These are phyloP conservation scores for Gaertneriomyces semiglobifer DNA, from an alignment of 192 early-diverging fungal genomes.

Conservation along the genomic window DNA sequence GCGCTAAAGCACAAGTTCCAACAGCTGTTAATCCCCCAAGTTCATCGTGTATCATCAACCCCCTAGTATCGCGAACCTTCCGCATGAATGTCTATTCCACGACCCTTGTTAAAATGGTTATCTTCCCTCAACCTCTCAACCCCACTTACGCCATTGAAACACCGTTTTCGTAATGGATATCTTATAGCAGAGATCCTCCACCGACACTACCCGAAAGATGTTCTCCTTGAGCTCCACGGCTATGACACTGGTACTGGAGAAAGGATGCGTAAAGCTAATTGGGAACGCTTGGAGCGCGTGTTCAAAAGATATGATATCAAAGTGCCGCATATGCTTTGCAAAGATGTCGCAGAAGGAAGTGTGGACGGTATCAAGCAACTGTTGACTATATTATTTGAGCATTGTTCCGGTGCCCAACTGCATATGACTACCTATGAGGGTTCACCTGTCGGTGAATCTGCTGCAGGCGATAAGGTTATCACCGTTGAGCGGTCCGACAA, in stretches of 20 bases:
- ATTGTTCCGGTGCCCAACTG: neutral
- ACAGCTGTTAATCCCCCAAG: no score
- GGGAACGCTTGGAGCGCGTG: slow-evolving; percentile 38
- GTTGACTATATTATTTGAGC: neutral
- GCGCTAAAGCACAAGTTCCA: no score
- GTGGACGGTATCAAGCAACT: neutral
- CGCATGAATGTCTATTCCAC: slow-evolving; percentile 5
- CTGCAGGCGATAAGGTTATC: no score
- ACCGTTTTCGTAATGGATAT: slow-evolving; percentile 45
- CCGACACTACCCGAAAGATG: slow-evolving; percentile 40
- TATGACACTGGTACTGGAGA: slow-evolving; percentile 48
- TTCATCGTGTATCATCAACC: no score
- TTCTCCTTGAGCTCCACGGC: slow-evolving; percentile 39
- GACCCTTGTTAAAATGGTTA: slow-evolving; percentile 50
- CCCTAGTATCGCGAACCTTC: no score
- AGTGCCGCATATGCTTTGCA: neutral
- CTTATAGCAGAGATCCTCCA: slow-evolving; percentile 52
- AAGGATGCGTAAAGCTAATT: slow-evolving; percentile 46
- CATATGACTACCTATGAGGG: neutral
- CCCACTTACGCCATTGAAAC: neutral
- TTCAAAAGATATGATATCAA: slow-evolving; percentile 25
- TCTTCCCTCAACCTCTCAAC: slow-evolving; percentile 38
- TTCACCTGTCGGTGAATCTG: no score
- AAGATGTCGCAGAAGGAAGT: neutral
- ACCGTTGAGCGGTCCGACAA: no score